phyloP scores from a whole-genome alignment of 2,329 filamentous ascomycete genomes.

The Alternaria postmessia region DNA sequence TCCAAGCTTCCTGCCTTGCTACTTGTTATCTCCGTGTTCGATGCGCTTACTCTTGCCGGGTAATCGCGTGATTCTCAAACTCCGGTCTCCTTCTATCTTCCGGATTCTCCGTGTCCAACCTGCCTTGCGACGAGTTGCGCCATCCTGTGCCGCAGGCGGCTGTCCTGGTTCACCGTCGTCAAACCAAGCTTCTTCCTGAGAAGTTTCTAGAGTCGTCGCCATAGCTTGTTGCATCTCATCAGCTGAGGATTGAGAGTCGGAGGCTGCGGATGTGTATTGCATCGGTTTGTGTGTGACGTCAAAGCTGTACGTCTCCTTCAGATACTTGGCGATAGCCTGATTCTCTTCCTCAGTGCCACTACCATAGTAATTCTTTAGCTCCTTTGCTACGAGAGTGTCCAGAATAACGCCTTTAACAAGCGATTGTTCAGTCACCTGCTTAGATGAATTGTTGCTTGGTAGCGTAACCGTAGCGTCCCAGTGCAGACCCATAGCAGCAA shows the following conservation, averaged over 20 bases:
- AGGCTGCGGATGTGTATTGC: conserved; percentile 2
- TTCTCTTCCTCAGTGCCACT: conserved; percentile 30
- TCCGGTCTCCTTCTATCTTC: background rate
- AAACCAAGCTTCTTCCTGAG: background rate
- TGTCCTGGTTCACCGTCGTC: background rate
- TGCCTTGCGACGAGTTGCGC: background rate
- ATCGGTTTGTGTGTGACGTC: conserved; percentile 17
- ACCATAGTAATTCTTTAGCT: conserved; percentile 29
- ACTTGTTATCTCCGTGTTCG: background rate
- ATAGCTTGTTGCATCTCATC: conserved; percentile 22
- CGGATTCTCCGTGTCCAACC: background rate
- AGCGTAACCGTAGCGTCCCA: conserved; percentile 18
- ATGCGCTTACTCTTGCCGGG: background rate
- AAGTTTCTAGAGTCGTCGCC: conserved; percentile 3
- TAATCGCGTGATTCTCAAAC: background rate
- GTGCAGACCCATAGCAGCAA: conserved; percentile 37
- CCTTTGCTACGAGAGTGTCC: conserved; percentile 30
- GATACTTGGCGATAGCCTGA: conserved; percentile 25
- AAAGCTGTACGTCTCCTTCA: conserved; percentile 27
- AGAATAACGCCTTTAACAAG: conserved; percentile 22
- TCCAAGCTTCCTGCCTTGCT: conserved; percentile 1
- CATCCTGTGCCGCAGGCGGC: background rate
- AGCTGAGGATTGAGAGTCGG: conserved; percentile 17
- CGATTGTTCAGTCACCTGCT: conserved; percentile 8
- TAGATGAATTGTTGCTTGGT: conserved; percentile 1